Conservation (phyloP, 352 stramenopile genomes). For the Globisporangium emineosum region DNA sequence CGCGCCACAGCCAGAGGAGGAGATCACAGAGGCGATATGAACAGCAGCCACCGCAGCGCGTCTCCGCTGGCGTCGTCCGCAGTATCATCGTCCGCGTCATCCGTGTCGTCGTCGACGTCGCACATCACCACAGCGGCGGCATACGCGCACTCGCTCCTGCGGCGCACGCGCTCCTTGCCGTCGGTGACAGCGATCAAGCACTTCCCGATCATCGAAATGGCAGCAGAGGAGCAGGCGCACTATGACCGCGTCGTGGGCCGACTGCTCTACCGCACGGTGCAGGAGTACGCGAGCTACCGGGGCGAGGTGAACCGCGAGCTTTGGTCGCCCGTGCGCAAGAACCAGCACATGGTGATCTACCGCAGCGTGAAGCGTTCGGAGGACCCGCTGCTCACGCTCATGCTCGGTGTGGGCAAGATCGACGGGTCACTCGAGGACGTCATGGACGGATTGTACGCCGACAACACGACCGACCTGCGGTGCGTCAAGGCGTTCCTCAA, state of each 20-base stretch:
- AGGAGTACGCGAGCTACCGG: conserved; percentile 23
- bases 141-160: conserved; percentile 14
- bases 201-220: conserved; percentile 11
- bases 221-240: conserved; percentile 24
- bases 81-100: conserved; percentile 17
- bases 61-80: neutral
- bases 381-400: conserved; percentile 26
- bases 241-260: conserved; percentile 27
- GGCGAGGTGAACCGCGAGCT: conserved; percentile 19
- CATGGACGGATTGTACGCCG: conserved; percentile 38
- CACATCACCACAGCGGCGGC: conserved; percentile 7
- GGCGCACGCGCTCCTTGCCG: neutral
- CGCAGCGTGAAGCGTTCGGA: conserved; percentile 40
- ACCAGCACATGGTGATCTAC: conserved; percentile 40
- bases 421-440: conserved; percentile 41
- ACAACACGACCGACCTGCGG: conserved; percentile 41
- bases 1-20: neutral
- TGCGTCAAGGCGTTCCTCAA: conserved; percentile 35
- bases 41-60: neutral
- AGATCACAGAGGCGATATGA: neutral
- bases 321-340: conserved; percentile 40
- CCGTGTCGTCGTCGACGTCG: conserved; percentile 22
- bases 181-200: conserved; percentile 1
- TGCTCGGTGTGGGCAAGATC: conserved; percentile 33
- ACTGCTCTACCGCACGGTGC: conserved; percentile 27